phyloP scores from a whole-genome alignment of 177 flowering plant genomes.

The Vitis hybrid region DNA sequence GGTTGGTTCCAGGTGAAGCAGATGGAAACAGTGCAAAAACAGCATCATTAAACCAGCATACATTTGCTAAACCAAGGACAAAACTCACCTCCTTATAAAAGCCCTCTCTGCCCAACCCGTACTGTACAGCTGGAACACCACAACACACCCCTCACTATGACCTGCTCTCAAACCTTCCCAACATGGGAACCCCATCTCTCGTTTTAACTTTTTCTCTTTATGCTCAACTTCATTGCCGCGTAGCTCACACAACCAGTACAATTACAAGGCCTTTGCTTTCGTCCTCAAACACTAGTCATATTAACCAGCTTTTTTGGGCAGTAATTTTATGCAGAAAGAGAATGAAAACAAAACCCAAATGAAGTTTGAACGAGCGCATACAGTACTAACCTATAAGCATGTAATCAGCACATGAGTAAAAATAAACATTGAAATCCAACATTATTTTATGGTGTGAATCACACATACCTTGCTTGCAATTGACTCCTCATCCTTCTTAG shows the following conservation, averaged over 20 bases:
- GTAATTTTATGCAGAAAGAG: constrained; percentile 18
- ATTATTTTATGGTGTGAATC: constrained; percentile 10
- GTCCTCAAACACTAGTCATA: constrained; percentile 4
- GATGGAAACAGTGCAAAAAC: constrained; percentile 7
- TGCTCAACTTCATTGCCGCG: constrained; percentile 12
- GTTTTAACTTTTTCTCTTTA: constrained; percentile 14
- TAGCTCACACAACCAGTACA: constrained; percentile 8
- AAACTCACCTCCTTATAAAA: constrained; percentile 14
- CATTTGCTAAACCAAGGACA: constrained; percentile 12
- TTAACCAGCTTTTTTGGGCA: constrained; percentile 24
- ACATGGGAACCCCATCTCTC: constrained; percentile 14
- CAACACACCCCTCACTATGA: constrained; percentile 8
- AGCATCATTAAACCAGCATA: constrained; percentile 18
- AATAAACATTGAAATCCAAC: not conserved
- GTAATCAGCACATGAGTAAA: not conserved
- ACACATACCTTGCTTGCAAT: constrained; percentile 36
- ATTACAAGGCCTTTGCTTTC: constrained; percentile 8
- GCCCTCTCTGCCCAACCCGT: constrained; percentile 21
- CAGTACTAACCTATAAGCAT: not conserved
- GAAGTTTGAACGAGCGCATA: not conserved
- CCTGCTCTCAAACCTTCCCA: constrained; percentile 10
- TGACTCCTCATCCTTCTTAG: constrained; percentile 8
- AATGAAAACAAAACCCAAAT: not conserved
- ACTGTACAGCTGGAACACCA: constrained; percentile 36
- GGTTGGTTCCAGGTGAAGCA: constrained; percentile 1